Percentiles rank a stretch among this genome's conserved stretches.
Evolutionary conservation across 495 filamentous ascomycete genomes (phyloP).

Genomic region (Trichoderma virens): DNA sequence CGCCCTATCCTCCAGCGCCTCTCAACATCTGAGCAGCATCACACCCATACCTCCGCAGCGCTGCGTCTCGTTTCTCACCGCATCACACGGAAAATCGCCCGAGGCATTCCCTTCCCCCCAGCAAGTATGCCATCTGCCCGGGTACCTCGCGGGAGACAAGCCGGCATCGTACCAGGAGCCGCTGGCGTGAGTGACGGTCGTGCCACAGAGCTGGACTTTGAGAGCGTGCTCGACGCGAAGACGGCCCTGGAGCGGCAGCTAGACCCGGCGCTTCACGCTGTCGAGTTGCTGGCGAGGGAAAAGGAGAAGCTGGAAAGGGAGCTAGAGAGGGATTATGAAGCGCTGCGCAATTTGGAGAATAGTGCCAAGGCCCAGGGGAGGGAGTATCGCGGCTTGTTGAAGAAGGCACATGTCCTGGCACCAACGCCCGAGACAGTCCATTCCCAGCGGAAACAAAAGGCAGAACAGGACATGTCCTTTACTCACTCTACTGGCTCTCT

Average conservation of each 20-base stretch:
- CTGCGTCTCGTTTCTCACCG: constrained; percentile 27
- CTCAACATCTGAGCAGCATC: constrained; percentile 24
- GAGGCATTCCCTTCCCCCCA: constrained; percentile 38
- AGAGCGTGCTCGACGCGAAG: constrained; percentile 30
- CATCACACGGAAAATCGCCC: constrained; percentile 26
- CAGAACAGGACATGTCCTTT: constrained; percentile 13
- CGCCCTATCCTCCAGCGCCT: constrained; percentile 35
- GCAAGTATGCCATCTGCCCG: neutral
- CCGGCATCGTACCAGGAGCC: constrained; percentile 4
- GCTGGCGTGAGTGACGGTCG: constrained; percentile 13
- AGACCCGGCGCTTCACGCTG: constrained; percentile 36
- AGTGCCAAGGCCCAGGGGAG: constrained; percentile 32
- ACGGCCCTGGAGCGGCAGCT: constrained; percentile 30
- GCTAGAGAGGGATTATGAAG: constrained; percentile 32
- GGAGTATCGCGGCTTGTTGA: constrained; percentile 26
- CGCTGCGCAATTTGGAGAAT: constrained; percentile 26
- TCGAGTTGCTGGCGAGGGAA: constrained; percentile 32
- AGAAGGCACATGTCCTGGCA: constrained; percentile 35
- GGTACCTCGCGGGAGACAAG: constrained; percentile 12
- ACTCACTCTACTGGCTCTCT: constrained; percentile 13
- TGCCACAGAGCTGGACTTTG: constrained; percentile 38
- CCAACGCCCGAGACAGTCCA: constrained; percentile 18
- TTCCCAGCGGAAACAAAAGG: neutral
- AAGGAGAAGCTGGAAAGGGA: constrained; percentile 31
- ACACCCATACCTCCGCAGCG: constrained; percentile 28